Base-by-base conservation (phyloP, 495 filamentous ascomycete species). In the Daldinia vernicosa region DNA sequence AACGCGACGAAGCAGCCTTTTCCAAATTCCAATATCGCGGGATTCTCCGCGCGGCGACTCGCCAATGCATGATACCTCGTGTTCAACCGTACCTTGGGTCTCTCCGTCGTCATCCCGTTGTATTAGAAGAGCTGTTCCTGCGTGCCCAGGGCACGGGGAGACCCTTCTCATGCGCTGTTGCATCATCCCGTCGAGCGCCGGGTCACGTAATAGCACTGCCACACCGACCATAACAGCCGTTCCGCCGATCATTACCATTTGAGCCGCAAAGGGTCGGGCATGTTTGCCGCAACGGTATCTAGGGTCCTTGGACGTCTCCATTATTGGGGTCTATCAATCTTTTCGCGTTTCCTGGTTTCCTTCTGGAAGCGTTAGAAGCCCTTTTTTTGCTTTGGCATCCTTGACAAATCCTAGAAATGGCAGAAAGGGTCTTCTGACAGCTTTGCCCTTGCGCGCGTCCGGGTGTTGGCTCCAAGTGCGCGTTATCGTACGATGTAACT, bases 61-160 rank as follows among this genome's bases (percentile, higher is more conserved):
- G 60, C 52, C 61, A 69, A 72, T 72, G 70, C 70, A 72, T 32
- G 32, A 50, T 30, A 66, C 61, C 70, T 72, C 70, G 70, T 72
- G 70, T 72, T 67, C 64, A 68, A 24, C 70, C 50, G 70, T 65
- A 40, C 12, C 40, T 60, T 66, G 60, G 65, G 63, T 50, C 66
- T 61, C 39, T 59, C 63, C 51, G 6, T 66, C 61, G 61, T 69
- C 60, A 69, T 66, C 60, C 65, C 70, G 61, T 57, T 14, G 28
- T 57, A 60, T 66, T 52, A 30, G 37, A 19, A 30, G 43, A 53
- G 11, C 35, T 19, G 63, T 67, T 67, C 64, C 69, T 67, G 60
- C 52, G 45, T 47, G 19, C 19, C 7, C 1, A 47, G 19, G 43
- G 43, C 58, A 63, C 63, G 67, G 67, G 35, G 35, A 70, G 52